Base-by-base conservation (phyloP, 345 rosid species). In the Geranium brycei region DNA sequence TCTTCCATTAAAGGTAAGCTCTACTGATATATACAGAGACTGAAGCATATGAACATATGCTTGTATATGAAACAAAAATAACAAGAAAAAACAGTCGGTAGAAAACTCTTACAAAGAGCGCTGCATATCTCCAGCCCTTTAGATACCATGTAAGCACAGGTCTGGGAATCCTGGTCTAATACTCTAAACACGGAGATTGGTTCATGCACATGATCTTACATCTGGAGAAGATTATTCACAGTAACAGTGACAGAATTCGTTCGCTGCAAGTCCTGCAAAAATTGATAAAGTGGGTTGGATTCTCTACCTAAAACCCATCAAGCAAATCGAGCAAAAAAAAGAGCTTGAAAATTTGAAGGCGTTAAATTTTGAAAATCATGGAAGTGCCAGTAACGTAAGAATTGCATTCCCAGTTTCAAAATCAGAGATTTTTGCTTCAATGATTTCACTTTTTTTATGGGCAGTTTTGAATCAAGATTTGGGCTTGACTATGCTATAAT, bases 221-320 rank as follows among this genome's bases (percentile, higher is more conserved):
- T 90, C 76, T 93, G 99, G 68, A 93, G 99, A 75, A 90, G 99
- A 75, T 93, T 93, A 82, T 93, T 90, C 81, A 93, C 96, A 64
- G 96, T 90, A 28, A 87, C 85, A 62, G 88, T 74, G 47, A 77
- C 97, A 31, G 99, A 93, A 78, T 93, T 87, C 64, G 99, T 90
- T 70, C 85, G 81, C 86, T 85, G 99, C 84, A 93, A 73, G 73
- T 93, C 99, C 99, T 93, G 92, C 89, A 81, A 66, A 64, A 32
- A 38, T 57, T 63, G 51, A 56, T 18, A 28, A 31, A 11, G 57
- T 40, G 51, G 41, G 41, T 35, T 35, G 41, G 41, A 35, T 7
- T 35, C 41, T 35, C 10, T 7, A 3, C 41, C 41, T 23, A 35
- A 7, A 47, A 47, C 53, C 53, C 14, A 47, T 47, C 15, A 47